phyloP scores from a whole-genome alignment of 2,329 filamentous ascomycete genomes.

The Dactylonectria macrodidyma region DNA sequence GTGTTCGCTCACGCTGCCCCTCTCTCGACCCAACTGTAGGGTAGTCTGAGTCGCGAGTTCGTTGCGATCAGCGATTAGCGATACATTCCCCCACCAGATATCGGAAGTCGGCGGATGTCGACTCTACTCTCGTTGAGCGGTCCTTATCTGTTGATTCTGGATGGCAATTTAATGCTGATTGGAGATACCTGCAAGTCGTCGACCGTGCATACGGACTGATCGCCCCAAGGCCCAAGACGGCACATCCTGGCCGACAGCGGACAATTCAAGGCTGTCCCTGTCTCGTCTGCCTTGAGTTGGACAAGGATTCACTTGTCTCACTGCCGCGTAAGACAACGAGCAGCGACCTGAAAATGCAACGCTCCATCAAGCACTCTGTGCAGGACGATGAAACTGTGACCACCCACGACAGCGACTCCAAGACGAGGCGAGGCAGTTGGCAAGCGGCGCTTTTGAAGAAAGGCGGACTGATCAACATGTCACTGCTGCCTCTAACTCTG shows the following conservation, averaged over 20 bases:
- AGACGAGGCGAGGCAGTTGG: neutral
- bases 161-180: neutral
- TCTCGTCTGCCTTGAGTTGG: conserved; percentile 14
- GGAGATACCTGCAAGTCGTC: neutral
- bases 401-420: neutral
- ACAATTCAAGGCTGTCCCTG: conserved; percentile 11
- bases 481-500: neutral
- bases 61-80: neutral
- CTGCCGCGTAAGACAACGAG: conserved; percentile 15
- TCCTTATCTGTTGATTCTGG: neutral
- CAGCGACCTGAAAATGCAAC: conserved; percentile 11
- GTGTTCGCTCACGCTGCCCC: conserved; percentile 6
- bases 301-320: conserved; percentile 29
- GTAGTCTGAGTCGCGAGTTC: neutral
- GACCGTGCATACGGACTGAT: conserved; percentile 14
- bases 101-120: conserved; percentile 23
- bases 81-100: conserved; percentile 8
- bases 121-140: neutral
- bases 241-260: neutral
- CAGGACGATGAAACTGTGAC: neutral
- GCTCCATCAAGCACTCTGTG: conserved; percentile 4
- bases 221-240: neutral
- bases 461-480: neutral
- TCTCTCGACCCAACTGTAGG: conserved; percentile 27
- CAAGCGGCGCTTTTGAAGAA: neutral